Evolutionary conservation across 75 land plant genomes (phyloP).

Genomic region (Picea sitchensis): DNA sequence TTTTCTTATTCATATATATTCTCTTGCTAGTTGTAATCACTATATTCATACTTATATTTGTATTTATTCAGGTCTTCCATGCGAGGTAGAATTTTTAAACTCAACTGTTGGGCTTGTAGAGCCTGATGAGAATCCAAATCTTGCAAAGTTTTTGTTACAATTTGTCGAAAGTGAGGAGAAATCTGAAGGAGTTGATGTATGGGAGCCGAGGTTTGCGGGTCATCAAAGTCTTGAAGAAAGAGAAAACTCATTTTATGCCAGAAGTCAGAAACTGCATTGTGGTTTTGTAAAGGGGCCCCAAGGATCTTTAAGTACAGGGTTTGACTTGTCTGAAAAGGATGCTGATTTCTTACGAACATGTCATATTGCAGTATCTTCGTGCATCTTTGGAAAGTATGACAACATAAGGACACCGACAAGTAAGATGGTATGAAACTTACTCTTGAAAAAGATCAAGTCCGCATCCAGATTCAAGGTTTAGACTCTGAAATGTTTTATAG

Average conservation of each 20-base stretch:
- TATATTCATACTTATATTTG: neutral
- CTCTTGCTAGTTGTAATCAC: neutral
- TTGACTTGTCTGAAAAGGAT: conserved; percentile 75
- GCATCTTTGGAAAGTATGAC: conserved; percentile 95
- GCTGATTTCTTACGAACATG: conserved; percentile 58
- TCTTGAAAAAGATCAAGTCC: neutral
- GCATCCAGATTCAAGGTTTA: neutral
- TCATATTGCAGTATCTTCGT: conserved; percentile 80
- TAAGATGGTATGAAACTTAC: conserved; percentile 39
- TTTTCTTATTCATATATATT: neutral
- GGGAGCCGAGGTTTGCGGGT: conserved; percentile 84
- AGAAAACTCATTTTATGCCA: conserved; percentile 72
- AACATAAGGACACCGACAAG: conserved; percentile 70
- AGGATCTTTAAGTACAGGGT: conserved; percentile 61
- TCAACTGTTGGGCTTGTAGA: conserved; percentile 53
- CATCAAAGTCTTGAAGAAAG: conserved; percentile 80
- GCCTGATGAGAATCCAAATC: conserved; percentile 43
- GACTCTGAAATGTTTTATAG: neutral
- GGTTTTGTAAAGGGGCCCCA: conserved; percentile 81
- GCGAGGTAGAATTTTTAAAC: conserved; percentile 49
- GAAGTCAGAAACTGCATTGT: conserved; percentile 81
- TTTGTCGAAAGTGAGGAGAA: conserved; percentile 56
- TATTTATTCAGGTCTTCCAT: conserved; percentile 53
- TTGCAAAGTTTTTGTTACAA: conserved; percentile 52
- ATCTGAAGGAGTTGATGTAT: conserved; percentile 13